Percentiles rank a stretch among this genome's conserved stretches.
These are phyloP conservation scores for Lachnellula suecica DNA, from an alignment of 2,329 filamentous ascomycete species.

Conservation along the genomic window DNA sequence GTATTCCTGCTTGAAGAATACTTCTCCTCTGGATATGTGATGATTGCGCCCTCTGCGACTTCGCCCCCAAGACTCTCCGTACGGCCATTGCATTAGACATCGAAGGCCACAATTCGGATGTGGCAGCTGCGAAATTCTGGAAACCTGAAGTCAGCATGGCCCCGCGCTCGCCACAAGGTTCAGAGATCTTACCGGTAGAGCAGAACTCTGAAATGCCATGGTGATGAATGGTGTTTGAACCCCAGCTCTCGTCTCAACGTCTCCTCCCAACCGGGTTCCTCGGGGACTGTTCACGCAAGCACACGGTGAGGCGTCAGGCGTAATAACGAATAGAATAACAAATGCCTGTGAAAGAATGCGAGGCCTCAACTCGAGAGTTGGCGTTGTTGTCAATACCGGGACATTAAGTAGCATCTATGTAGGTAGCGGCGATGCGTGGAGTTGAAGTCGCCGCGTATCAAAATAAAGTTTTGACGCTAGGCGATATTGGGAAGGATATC, in stretches of 20 bases:
- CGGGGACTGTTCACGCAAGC: neutral
- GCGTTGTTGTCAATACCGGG: conserved; percentile 4
- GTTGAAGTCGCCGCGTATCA: no score
- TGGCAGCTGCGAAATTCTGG: conserved; percentile 44
- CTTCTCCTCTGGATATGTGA: conserved; percentile 5
- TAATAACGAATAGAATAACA: conserved; percentile 5
- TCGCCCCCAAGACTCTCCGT: conserved; percentile 34
- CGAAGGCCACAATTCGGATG: conserved; percentile 43
- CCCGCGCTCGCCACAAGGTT: neutral
- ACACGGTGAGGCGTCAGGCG: neutral
- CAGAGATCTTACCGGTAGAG: conserved; percentile 23
- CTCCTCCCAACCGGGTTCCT: neutral
- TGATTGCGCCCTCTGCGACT: conserved; percentile 15
- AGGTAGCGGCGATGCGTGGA: no score
- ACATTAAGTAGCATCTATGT: neutral
- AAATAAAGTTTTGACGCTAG: no score
- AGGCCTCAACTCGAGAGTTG: conserved; percentile 2
- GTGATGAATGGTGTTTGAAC: neutral
- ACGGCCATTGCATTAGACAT: conserved; percentile 38
- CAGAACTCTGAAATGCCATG: conserved; percentile 29
- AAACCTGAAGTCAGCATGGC: neutral
- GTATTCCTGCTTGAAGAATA: no score
- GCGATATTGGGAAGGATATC: no score
- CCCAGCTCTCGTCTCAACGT: neutral
- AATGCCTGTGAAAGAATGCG: conserved; percentile 6